Evolutionary conservation across 2,329 filamentous ascomycete genomes (phyloP), one percentile per base, ranked within the genome.

Genomic region (Sarocladium strictum): DNA sequence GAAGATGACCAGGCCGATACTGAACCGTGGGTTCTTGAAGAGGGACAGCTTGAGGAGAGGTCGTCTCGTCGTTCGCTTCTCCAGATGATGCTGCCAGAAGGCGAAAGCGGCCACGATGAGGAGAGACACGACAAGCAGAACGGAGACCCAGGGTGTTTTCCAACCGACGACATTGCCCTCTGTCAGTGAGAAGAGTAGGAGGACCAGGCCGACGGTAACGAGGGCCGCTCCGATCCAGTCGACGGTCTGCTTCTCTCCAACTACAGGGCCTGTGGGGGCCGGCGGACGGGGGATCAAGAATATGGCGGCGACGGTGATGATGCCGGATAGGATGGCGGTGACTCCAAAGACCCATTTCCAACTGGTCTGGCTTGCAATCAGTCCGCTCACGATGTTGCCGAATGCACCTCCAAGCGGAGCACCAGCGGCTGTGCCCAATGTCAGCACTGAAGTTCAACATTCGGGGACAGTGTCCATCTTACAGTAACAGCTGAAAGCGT

Each of bases 341-440:
- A 80, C 77, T 59, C 83, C 86, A 64, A 87, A 87, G 1, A 87
- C 80, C 76, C 84, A 86, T 66, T 79, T 81, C 85, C 85, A 88
- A 51, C 68, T 78, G 12, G 77, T 71, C 58, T 81, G 88, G 54
- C 86, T 70, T 1, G 79, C 79, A 17, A 89, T 79, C 38, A 88
- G 68, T 17, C 85, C 85, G 9, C 81, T 76, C 15, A 87, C 65
- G 4, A 87, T 66, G 61, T 86, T 89, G 2, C 86, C 86, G 53
- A 84, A 80, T 9, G 87, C 75, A 49, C 76, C 79, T 0, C 86
- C 85, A 0, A 87, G 67, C 0, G 86, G 85, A 0, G 84, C 81
- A 1, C 84, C 85, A 1, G 83, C 83, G 17, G 80, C 77, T 79
- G 45, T 19, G 5, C 10, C 19, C 19, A 27, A 21, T 26, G 41